A percentile compares a stretch with the other conserved stretches of the same genome.
Evolutionary conservation across 2,329 filamentous ascomycete species (phyloP).

Genomic region (Fonsecaea nubica): DNA sequence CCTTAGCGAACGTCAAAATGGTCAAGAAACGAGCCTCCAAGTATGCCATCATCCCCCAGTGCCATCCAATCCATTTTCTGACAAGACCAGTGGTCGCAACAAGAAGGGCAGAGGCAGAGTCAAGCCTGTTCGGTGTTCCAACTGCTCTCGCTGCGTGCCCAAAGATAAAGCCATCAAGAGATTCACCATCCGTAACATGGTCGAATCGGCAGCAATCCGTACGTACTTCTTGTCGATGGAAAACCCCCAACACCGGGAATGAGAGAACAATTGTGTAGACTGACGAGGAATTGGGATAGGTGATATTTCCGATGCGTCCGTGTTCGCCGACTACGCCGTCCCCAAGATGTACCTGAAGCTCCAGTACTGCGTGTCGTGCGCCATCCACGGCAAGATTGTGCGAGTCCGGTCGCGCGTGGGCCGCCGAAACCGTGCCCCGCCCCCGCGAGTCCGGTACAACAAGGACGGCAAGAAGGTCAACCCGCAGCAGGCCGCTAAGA

Average conservation of each 20-base stretch:
- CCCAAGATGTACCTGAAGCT: constrained; percentile 99
- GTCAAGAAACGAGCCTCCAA: constrained; percentile 79
- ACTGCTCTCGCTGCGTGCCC: constrained; percentile 88
- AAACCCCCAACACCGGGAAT: not conserved
- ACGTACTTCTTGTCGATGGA: constrained; percentile 58
- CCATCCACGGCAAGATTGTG: constrained; percentile 99
- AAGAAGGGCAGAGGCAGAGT: constrained; percentile 96
- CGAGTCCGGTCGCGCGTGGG: constrained; percentile 97
- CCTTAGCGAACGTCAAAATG: constrained; percentile 58
- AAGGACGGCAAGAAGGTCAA: constrained; percentile 99
- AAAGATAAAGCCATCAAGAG: constrained; percentile 99
- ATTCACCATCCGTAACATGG: constrained; percentile 99
- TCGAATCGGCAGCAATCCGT: constrained; percentile 99
- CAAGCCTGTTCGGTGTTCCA: constrained; percentile 96
- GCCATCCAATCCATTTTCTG: not conserved
- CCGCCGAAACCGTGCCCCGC: constrained; percentile 98
- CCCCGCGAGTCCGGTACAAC: constrained; percentile 98
- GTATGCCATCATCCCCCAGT: constrained; percentile 55
- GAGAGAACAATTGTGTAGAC: not conserved
- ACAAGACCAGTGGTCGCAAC: constrained; percentile 80
- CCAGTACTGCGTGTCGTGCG: constrained; percentile 99
- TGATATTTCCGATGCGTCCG: constrained; percentile 99
- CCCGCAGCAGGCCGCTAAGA: constrained; percentile 75
- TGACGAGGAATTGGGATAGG: constrained; percentile 61
- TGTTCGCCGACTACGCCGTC: constrained; percentile 98